Evolutionary conservation across 306 rosid species (phyloP).

Genomic region (Prunus mira): DNA sequence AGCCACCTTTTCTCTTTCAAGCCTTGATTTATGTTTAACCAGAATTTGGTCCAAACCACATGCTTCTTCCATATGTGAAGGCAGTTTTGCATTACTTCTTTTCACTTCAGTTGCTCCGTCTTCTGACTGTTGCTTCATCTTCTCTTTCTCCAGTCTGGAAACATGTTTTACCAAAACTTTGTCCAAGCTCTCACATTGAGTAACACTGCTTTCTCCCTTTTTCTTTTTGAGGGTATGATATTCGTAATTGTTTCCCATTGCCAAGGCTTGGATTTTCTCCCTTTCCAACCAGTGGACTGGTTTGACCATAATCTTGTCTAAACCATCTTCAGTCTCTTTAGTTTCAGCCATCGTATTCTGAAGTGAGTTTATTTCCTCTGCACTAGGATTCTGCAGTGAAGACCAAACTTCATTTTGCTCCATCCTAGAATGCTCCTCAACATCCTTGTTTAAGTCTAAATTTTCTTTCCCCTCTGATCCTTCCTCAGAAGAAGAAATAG

Average conservation of each 20-base stretch:
- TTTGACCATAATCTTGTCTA: constrained; percentile 63
- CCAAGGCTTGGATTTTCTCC: constrained; percentile 56
- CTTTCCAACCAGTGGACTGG: constrained; percentile 64
- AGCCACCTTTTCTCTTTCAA: constrained; percentile 68
- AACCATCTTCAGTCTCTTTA: constrained; percentile 33
- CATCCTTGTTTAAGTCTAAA: constrained; percentile 22
- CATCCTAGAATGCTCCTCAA: constrained; percentile 5
- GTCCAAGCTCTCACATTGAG: constrained; percentile 69
- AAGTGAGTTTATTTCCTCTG: not conserved
- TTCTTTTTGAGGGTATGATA: constrained; percentile 36
- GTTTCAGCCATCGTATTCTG: not conserved
- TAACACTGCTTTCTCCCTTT: constrained; percentile 24
- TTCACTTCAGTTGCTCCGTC: constrained; percentile 38
- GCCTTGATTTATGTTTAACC: constrained; percentile 69
- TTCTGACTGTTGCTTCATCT: constrained; percentile 39
- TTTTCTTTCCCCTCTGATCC: constrained; percentile 64
- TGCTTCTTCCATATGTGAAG: constrained; percentile 28
- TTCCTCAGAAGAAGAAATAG: constrained; percentile 25
- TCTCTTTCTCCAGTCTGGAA: constrained; percentile 78
- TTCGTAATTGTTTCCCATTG: constrained; percentile 31
- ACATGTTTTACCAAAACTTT: constrained; percentile 73
- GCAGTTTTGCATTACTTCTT: constrained; percentile 31
- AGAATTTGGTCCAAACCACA: constrained; percentile 62
- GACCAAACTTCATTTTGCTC: constrained; percentile 22
- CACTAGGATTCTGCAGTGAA: constrained; percentile 1